Percentiles rank a stretch among this genome's conserved stretches.
phyloP scores from a whole-genome alignment of 345 rosid genomes.

The Eucalyptus marginata region DNA sequence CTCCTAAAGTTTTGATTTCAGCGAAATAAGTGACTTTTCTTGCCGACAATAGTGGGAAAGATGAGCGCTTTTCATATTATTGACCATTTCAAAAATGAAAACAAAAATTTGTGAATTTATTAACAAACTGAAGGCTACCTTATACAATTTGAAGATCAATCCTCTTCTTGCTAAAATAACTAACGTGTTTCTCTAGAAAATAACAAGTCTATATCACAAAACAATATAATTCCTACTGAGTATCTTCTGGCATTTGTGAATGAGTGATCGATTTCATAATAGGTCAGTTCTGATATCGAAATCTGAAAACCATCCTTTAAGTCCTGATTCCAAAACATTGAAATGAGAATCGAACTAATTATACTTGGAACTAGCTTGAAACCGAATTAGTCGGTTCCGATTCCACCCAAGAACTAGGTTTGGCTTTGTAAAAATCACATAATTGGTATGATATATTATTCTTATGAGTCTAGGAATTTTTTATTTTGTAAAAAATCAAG shows the following conservation, averaged over 20 bases:
- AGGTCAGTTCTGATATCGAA: rapidly evolving
- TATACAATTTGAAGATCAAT: neutral
- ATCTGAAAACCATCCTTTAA: neutral
- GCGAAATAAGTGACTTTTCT: neutral
- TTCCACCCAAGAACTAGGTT: neutral
- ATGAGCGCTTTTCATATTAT: neutral
- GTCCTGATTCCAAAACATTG: neutral
- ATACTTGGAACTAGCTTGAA: neutral
- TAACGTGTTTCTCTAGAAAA: neutral
- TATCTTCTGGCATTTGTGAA: neutral
- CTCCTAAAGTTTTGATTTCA: neutral
- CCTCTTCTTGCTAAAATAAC: neutral
- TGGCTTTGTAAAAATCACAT: neutral
- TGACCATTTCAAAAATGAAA: neutral
- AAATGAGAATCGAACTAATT: neutral
- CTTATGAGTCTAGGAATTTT: neutral
- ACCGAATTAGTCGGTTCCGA: neutral
- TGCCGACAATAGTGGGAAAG: neutral
- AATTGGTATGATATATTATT: neutral
- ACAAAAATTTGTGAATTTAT: neutral
- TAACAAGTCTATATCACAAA: neutral
- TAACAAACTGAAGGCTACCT: neutral
- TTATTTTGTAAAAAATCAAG: neutral
- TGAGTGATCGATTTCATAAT: rapidly evolving
- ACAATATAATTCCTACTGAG: neutral